These are phyloP conservation scores for Colletotrichum noveboracense DNA, from an alignment of 2,329 filamentous ascomycete species.

Conservation along the genomic window DNA sequence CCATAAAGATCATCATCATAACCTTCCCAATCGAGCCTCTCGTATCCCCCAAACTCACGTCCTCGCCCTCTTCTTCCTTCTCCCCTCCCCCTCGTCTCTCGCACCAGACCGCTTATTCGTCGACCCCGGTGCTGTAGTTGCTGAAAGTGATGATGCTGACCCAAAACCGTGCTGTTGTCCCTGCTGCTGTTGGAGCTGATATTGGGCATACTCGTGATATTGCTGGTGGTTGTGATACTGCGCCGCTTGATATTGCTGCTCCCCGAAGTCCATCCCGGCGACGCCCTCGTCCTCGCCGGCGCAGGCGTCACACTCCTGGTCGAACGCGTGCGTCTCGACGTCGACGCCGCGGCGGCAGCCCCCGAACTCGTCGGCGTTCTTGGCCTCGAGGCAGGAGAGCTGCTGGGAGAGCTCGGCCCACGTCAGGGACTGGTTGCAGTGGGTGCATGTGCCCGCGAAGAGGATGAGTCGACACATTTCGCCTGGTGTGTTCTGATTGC, in stretches of 20 bases:
- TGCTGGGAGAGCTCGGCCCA: constrained; percentile 52
- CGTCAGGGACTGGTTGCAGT: constrained; percentile 42
- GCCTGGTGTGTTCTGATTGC: neutral
- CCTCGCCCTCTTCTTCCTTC: constrained; percentile 13
- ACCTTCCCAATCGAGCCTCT: neutral
- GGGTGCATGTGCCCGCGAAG: constrained; percentile 49
- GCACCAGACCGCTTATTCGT: neutral
- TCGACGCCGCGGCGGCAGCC: constrained; percentile 45
- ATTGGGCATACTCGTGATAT: neutral
- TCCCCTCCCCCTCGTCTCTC: neutral
- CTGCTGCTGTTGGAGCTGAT: neutral
- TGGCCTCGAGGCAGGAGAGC: constrained; percentile 53
- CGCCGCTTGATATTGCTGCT: neutral
- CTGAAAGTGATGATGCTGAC: neutral
- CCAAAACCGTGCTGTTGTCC: neutral
- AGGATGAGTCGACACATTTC: constrained; percentile 53
- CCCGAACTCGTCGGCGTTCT: constrained; percentile 52
- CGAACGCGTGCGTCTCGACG: constrained; percentile 49
- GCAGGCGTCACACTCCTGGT: constrained; percentile 53
- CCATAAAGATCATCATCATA: neutral
- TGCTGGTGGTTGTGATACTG: neutral
- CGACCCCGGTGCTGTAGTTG: neutral
- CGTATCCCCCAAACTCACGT: neutral
- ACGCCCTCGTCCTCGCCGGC: constrained; percentile 46
- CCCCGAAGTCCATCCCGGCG: constrained; percentile 41